Evolutionary conservation across 2,329 filamentous ascomycete species (phyloP).

Genomic region (Penicillium glabrum): DNA sequence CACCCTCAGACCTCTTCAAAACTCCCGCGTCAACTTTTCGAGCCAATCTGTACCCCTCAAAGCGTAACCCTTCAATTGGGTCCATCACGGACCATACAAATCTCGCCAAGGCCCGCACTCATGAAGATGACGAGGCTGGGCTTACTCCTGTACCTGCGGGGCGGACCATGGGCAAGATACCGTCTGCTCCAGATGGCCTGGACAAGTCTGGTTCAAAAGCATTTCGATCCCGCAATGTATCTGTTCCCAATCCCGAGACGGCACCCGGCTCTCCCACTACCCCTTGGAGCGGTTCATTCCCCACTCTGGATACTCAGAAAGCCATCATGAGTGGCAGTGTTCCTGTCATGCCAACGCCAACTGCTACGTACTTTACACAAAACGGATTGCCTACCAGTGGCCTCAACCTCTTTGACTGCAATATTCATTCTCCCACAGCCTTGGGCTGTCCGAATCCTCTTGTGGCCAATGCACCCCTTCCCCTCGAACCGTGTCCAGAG

Average conservation of each 20-base stretch:
- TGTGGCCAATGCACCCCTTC: conserved; percentile 66
- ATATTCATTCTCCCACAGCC: conserved; percentile 67
- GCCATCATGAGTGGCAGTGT: conserved; percentile 53
- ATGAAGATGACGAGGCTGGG: conserved; percentile 42
- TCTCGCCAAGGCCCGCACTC: conserved; percentile 45
- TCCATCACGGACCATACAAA: conserved; percentile 40
- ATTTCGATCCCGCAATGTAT: conserved; percentile 72
- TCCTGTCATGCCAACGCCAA: conserved; percentile 67
- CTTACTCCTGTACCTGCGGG: conserved; percentile 34
- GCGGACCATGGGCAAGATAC: conserved; percentile 38
- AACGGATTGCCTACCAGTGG: conserved; percentile 63
- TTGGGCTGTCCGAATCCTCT: conserved; percentile 66
- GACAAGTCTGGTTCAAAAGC: conserved; percentile 71
- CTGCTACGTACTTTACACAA: conserved; percentile 59
- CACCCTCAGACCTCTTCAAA: conserved; percentile 16
- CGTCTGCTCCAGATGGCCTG: conserved; percentile 46
- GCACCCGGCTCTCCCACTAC: conserved; percentile 72
- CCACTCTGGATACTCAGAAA: conserved; percentile 46
- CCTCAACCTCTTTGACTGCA: conserved; percentile 78
- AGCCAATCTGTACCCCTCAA: conserved; percentile 26
- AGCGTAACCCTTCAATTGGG: conserved; percentile 34
- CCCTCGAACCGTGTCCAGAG: conserved; percentile 87
- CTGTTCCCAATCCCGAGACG: conserved; percentile 59
- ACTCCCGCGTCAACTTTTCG: conserved; percentile 13
- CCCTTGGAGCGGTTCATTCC: conserved; percentile 69